Evolutionary conservation across 352 stramenopile species (phyloP), one percentile per base, ranked within the genome.

Genomic region (Phytophthora cajani): DNA sequence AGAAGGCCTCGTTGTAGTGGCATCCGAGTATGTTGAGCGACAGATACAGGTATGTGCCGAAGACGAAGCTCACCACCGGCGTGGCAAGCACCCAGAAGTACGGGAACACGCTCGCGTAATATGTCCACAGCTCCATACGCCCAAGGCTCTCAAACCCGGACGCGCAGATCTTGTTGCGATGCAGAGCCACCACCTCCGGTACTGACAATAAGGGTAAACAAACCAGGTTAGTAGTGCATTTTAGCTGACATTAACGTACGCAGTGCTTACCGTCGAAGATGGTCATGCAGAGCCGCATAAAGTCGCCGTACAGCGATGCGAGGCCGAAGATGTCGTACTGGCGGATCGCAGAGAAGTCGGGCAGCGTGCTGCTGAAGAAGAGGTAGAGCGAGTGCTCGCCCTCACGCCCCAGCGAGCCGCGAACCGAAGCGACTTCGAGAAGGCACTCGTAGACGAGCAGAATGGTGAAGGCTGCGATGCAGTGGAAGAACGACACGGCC

Each of bases 1-100:
- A 95, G 51, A 96, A 97, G 10, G 90, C 89, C 60, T 97, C 90
- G 71, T 97, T 96, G 82, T 95, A 97, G 77, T 97, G 90, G 56
- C 85, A 85, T 16, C 81, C 79, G 56, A 96, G 92, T 12, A 94
- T 78, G 59, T 95, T 96, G 71, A 97, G 79, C 52, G 88, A 79
- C 51, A 95, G 67, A 71, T 95, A 97, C 21, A 97, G 67, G 68
- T 97, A 97, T 42, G 81, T 70, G 47, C 89, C 89, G 53, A 97
- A 93, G 51, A 97, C 85, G 54, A 90, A 87, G 51, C 86, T 87
- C 3, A 90, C 81, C 3, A 95, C 79, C 8, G 89, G 87, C 19
- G 89, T 94, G 27, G 84, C 88, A 44, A 95, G 73, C 54, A 97
- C 85, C 77, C 84, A 97, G 60, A 94, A 94, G 82, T 95, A 97